Percentiles rank a stretch among this genome's conserved stretches.
Evolutionary conservation across 331 rosid species (phyloP).

Genomic region (Prunus yedoensis): DNA sequence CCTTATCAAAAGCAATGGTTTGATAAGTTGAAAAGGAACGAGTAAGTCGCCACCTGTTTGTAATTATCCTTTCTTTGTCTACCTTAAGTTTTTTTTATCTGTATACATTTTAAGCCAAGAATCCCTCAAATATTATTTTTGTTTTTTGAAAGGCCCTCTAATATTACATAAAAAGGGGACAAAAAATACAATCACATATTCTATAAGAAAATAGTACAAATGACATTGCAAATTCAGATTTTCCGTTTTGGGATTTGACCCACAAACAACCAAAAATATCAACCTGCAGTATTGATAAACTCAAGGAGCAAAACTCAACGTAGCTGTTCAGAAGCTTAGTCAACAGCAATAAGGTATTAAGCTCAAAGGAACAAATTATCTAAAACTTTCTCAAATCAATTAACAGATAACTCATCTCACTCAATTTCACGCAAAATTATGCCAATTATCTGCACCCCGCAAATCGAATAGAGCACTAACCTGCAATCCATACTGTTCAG

Average conservation of each 20-base stretch:
- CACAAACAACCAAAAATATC: not conserved
- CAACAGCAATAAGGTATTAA: not conserved
- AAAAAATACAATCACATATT: too few species aligned
- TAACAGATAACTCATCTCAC: not conserved
- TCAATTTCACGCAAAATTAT: not conserved
- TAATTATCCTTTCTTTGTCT: not conserved
- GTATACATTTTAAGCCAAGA: not conserved
- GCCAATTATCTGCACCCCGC: not conserved
- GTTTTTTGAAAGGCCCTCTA: too few species aligned
- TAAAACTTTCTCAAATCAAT: not conserved
- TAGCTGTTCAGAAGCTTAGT: not conserved
- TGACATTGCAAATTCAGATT: not conserved
- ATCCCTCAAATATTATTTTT: not conserved
- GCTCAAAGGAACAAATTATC: not conserved
- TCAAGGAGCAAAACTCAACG: not conserved
- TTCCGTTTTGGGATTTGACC: too few species aligned
- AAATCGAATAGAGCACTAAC: slow-evolving; percentile 38
- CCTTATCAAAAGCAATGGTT: not conserved
- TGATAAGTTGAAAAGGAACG: not conserved
- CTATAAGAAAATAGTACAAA: not conserved
- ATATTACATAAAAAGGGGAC: too few species aligned
- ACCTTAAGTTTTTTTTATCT: not conserved
- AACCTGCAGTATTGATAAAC: not conserved
- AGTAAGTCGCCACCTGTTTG: not conserved
- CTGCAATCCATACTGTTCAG: slow-evolving; percentile 90